A percentile compares a stretch with the other conserved stretches of the same genome.
phyloP scores from a whole-genome alignment of 331 rosid species.

The Telfairia occidentalis region DNA sequence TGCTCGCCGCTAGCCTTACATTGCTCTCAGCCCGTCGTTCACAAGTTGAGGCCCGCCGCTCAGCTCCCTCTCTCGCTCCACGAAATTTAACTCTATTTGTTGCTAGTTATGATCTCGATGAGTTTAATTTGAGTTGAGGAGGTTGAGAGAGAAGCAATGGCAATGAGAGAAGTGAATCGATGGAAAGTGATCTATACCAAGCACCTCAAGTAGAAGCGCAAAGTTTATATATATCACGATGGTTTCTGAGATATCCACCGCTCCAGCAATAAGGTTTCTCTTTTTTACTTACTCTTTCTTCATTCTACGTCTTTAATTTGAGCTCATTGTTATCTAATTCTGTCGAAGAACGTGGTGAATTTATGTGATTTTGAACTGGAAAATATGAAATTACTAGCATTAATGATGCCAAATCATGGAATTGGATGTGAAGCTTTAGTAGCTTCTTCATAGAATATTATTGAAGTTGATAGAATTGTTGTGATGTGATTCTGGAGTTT shows the following conservation, averaged over 20 bases:
- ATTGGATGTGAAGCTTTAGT: neutral
- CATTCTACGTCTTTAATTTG: neutral
- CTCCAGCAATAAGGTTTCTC: slow-evolving; percentile 52
- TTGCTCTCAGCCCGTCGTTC: no score
- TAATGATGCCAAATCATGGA: neutral
- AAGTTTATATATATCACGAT: slow-evolving; percentile 64
- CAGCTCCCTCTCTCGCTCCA: no score
- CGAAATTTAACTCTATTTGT: neutral
- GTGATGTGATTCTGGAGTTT: neutral
- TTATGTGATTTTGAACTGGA: neutral
- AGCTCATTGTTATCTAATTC: neutral
- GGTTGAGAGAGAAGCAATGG: neutral
- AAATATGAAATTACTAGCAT: neutral
- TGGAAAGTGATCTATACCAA: slow-evolving; percentile 76
- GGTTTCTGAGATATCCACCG: slow-evolving; percentile 50
- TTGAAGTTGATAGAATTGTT: neutral
- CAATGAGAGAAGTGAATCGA: slow-evolving; percentile 49
- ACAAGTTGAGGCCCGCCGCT: no score
- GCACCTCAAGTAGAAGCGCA: slow-evolving; percentile 70
- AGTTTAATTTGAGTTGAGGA: neutral
- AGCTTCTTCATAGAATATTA: neutral
- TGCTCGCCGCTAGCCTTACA: no score
- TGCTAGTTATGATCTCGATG: neutral
- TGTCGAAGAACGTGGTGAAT: neutral
- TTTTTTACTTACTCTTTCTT: neutral